Evolutionary conservation across 1,284 basidiomycete species (phyloP).

Genomic region (Puccinia horiana): DNA sequence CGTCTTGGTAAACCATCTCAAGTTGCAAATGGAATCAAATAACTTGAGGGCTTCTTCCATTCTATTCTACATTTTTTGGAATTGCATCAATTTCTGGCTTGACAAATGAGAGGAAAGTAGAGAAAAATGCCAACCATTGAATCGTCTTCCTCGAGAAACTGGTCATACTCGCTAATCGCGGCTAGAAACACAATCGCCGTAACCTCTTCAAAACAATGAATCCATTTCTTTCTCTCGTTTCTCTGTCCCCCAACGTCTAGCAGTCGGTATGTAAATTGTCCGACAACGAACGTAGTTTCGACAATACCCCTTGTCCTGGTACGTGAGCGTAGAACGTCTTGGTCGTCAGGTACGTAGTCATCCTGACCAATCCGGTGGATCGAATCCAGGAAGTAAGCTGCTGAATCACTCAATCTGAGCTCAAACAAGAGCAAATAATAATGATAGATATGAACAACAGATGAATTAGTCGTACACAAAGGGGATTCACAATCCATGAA

Average conservation of each 20-base stretch:
- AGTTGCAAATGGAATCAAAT: constrained; percentile 49
- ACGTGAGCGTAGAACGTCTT: constrained; percentile 72
- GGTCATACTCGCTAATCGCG: constrained; percentile 45
- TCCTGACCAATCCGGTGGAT: constrained; percentile 77
- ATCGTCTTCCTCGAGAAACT: constrained; percentile 42
- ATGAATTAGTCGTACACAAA: not conserved
- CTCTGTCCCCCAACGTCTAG: constrained; percentile 89
- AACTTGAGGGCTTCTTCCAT: constrained; percentile 41
- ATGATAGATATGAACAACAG: not conserved
- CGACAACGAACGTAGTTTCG: constrained; percentile 76
- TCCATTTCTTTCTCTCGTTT: constrained; percentile 74
- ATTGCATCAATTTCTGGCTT: not conserved
- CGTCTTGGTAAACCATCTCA: constrained; percentile 40
- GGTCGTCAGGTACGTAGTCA: constrained; percentile 65
- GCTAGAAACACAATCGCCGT: constrained; percentile 45
- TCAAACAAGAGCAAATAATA: not conserved
- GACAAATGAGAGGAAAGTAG: not conserved
- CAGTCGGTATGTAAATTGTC: constrained; percentile 64
- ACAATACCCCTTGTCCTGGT: constrained; percentile 89
- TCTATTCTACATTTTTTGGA: constrained; percentile 32
- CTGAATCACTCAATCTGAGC: constrained; percentile 47
- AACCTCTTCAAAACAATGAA: constrained; percentile 48
- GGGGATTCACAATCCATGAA: constrained; percentile 9
- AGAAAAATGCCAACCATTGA: constrained; percentile 4
- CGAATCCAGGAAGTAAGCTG: constrained; percentile 68